These are phyloP conservation scores for Spinellus fusiger DNA, from an alignment of 192 early-diverging fungal genomes.

Conservation along the genomic window DNA sequence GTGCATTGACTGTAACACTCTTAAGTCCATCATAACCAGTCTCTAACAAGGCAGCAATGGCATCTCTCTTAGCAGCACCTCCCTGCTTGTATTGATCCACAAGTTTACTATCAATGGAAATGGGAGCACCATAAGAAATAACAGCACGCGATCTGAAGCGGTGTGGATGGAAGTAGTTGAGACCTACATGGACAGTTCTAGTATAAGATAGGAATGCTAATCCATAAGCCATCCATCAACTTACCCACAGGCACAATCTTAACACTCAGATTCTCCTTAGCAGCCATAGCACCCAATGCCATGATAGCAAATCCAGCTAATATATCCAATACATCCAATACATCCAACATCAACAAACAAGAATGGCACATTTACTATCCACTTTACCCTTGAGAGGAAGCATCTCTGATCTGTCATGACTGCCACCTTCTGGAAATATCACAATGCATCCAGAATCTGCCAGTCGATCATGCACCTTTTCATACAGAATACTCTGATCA, in stretches of 20 bases:
- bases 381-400: slow-evolving; percentile 81
- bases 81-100: slow-evolving; percentile 80
- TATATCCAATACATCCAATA: neutral
- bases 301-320: slow-evolving; percentile 70
- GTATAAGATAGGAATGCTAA: neutral
- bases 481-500: slow-evolving; percentile 82
- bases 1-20: slow-evolving; percentile 86
- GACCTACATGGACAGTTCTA: slow-evolving; percentile 25
- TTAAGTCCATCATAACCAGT: slow-evolving; percentile 69
- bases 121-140: slow-evolving; percentile 88
- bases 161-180: slow-evolving; percentile 94
- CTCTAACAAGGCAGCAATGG: slow-evolving; percentile 68
- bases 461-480: slow-evolving; percentile 71
- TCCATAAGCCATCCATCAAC: neutral
- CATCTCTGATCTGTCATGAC: slow-evolving; percentile 92
- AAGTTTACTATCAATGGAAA: slow-evolving; percentile 66
- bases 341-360: neutral
- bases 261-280: slow-evolving; percentile 73
- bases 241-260: slow-evolving; percentile 79
- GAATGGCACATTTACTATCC: neutral
- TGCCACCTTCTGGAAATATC: slow-evolving; percentile 98
- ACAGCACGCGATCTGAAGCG: slow-evolving; percentile 94
- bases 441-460: slow-evolving; percentile 73
- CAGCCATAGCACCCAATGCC: slow-evolving; percentile 83
- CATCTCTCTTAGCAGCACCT: slow-evolving; percentile 73